Evolutionary conservation across 2,329 filamentous ascomycete genomes (phyloP).

Genomic region (Epichloe coenophiala): DNA sequence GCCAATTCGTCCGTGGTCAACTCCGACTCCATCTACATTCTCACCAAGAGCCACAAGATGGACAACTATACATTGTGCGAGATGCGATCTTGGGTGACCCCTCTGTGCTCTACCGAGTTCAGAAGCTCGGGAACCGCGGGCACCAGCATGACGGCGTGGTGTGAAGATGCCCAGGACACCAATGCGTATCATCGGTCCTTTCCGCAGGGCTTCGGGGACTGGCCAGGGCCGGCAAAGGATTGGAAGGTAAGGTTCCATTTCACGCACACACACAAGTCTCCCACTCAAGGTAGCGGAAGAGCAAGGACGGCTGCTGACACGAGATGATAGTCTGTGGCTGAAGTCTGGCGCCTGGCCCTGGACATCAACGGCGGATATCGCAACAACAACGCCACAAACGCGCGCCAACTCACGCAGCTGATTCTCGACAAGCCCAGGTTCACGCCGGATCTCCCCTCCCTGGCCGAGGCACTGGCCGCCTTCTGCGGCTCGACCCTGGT

Average conservation of each 20-base stretch:
- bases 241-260: constrained; percentile 28
- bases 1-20: constrained; percentile 34
- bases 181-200: constrained; percentile 40
- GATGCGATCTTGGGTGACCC: constrained; percentile 48
- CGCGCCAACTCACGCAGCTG: constrained; percentile 40
- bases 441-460: constrained; percentile 42
- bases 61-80: constrained; percentile 54
- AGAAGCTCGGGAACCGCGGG: constrained; percentile 42
- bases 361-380: constrained; percentile 41
- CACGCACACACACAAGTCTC: too few relatives aligned
- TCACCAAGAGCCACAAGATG: constrained; percentile 34
- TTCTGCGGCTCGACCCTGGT: constrained; percentile 55
- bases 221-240: constrained; percentile 25
- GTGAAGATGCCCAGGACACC: constrained; percentile 39
- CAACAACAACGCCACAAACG: constrained; percentile 44
- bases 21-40: constrained; percentile 47
- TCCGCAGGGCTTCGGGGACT: constrained; percentile 13
- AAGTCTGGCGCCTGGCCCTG: constrained; percentile 40
- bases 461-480: constrained; percentile 63
- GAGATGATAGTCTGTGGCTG: constrained; percentile 27
- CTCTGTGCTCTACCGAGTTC: constrained; percentile 53
- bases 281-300: too few relatives aligned
- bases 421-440: constrained; percentile 30
- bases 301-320: neutral
- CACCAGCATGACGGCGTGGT: constrained; percentile 45